These are phyloP conservation scores for Trichoderma asperelloides DNA, from an alignment of 495 filamentous ascomycete genomes.

Conservation along the genomic window DNA sequence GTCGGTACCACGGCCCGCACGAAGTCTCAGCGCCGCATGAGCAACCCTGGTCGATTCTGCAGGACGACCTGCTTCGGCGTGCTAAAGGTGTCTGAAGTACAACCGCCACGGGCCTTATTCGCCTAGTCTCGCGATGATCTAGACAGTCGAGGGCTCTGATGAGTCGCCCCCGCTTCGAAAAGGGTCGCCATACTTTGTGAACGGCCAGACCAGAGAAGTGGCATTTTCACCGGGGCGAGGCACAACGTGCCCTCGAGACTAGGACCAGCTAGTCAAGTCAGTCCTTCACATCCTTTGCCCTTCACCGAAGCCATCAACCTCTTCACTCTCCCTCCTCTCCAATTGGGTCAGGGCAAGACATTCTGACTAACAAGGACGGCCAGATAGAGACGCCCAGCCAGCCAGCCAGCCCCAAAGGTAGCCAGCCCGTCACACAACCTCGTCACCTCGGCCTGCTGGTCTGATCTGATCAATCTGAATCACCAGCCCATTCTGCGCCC, in stretches of 20 bases:
- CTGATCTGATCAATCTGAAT: background rate
- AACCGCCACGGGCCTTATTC: background rate
- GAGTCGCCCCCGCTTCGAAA: slow-evolving; percentile 3
- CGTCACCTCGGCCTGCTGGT: background rate
- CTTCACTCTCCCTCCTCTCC: background rate
- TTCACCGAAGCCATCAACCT: background rate
- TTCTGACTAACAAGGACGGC: slow-evolving; percentile 1
- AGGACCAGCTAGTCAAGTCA: background rate
- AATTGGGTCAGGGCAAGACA: background rate
- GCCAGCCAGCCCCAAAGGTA: background rate
- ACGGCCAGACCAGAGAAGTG: background rate
- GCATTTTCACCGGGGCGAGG: background rate
- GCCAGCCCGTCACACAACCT: background rate
- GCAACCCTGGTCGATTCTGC: slow-evolving; percentile 8
- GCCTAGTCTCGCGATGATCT: slow-evolving; percentile 1
- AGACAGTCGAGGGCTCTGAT: slow-evolving; percentile 7
- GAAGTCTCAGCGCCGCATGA: background rate
- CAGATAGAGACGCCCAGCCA: background rate
- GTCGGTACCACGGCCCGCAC: background rate
- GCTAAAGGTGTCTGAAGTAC: background rate
- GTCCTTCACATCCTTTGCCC: background rate
- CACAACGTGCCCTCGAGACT: background rate
- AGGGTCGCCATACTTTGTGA: background rate
- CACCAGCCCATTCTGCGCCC: background rate
- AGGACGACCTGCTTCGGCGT: background rate